Base-by-base conservation (phyloP, 257 asterid genomes). In the Solanum dulcamara region DNA sequence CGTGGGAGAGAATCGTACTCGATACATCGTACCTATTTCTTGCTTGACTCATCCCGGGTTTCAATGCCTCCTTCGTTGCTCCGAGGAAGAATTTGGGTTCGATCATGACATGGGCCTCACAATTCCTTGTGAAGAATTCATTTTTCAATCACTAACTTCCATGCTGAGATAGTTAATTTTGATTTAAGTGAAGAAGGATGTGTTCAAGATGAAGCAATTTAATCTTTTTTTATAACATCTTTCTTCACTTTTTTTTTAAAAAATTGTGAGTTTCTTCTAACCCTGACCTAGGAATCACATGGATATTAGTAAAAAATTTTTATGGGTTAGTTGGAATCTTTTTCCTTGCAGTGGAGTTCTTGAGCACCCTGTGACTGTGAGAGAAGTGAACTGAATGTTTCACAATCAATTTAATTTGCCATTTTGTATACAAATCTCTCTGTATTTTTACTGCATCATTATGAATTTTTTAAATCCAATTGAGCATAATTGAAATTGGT, bases 331-430 rank as follows among this genome's bases (percentile, higher is more conserved):
- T 15, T 60, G 71, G 81, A 42, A 68, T 7, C 12, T 38, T 86
- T 87, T 89, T 87, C 90, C 88, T 86, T 85, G 59, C 84, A 62
- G 89, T 35, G 91, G 89, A 60, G 90, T 86, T 84, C 71, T 35
- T 30, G 8, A 46, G 72, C 90, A 59, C 86, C 79, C 88, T 77
- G 55, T 48, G 88, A 82, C 88, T 77, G 55, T 48, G 88, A 82
- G 84, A 85, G 88, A 81, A 77, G 83, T 77, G 83, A 77, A 37
- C 15, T 30, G 13, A 66, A 6, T 77, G 28, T 74, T 20, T 40
- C 37, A 7, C 2, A 44, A 75, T 75, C 5, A 44, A 26, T 44
- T 13, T 66, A 22, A 48, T 59, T 28, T 68, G 28, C 22, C 42
- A 33, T 33, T 48, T 46, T 55, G 28, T 22, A 71, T 64, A 46